Percentiles rank a stretch among this genome's conserved stretches.
These are phyloP conservation scores for Vitis amurensis DNA, from an alignment of 164 flowering plant species.

Conservation along the genomic window DNA sequence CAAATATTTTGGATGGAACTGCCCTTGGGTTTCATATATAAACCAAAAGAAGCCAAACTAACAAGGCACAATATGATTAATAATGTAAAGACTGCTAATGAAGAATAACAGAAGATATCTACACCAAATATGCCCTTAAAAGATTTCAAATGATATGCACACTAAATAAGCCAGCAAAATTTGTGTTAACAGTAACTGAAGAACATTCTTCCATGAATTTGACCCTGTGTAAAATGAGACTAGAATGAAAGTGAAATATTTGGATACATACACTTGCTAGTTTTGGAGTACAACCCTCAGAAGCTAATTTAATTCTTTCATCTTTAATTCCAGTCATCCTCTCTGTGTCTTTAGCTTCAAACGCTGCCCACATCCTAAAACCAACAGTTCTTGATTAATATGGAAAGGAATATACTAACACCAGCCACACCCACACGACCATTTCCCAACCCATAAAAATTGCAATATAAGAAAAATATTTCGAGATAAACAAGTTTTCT, in stretches of 20 bases:
- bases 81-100: not conserved
- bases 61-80: not conserved
- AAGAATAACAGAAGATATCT: not conserved
- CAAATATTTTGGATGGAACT: not conserved
- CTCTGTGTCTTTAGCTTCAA: constrained; percentile 27
- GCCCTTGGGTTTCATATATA: not conserved
- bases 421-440: not conserved
- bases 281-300: constrained; percentile 27
- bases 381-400: constrained; percentile 4
- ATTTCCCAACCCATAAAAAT: not conserved
- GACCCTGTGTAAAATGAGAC: not conserved
- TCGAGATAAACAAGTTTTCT: not conserved
- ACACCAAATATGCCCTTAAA: not conserved
- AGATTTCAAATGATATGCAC: not conserved
- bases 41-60: not conserved
- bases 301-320: constrained; percentile 17
- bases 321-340: constrained; percentile 16
- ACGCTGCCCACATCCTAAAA: constrained; percentile 49
- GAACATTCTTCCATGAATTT: not conserved
- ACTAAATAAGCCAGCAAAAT: not conserved
- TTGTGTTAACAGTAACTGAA: not conserved
- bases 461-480: not conserved
- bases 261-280: constrained; percentile 27
- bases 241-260: not conserved
- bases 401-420: not conserved